These are phyloP conservation scores for Epichloe sylvatica DNA, from an alignment of 2,329 filamentous ascomycete genomes.

Conservation along the genomic window DNA sequence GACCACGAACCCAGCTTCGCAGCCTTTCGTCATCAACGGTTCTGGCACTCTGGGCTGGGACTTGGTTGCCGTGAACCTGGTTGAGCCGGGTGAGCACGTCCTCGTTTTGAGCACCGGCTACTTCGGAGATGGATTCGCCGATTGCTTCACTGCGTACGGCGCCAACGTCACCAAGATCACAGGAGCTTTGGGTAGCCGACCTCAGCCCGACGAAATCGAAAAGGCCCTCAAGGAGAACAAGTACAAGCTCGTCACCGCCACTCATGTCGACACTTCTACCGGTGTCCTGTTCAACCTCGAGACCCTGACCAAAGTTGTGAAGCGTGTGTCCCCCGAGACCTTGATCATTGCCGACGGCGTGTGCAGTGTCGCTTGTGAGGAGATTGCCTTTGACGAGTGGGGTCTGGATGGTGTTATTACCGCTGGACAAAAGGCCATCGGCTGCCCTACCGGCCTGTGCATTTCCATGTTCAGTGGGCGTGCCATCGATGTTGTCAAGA, in stretches of 20 bases:
- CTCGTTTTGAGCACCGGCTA: conserved; percentile 93
- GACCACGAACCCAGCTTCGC: conserved; percentile 64
- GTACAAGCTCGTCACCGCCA: conserved; percentile 90
- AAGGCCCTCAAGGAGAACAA: conserved; percentile 76
- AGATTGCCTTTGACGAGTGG: conserved; percentile 94
- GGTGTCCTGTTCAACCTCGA: conserved; percentile 89
- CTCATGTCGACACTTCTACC: conserved; percentile 94
- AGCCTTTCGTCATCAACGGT: conserved; percentile 87
- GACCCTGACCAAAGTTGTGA: conserved; percentile 67
- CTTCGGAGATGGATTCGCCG: conserved; percentile 88
- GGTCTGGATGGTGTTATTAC: conserved; percentile 84
- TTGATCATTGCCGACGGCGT: conserved; percentile 89
- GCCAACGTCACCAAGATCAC: conserved; percentile 81
- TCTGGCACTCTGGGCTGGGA: conserved; percentile 97
- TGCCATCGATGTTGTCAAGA: conserved; percentile 68
- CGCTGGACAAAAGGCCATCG: conserved; percentile 92
- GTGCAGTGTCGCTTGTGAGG: conserved; percentile 90
- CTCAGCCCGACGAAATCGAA: conserved; percentile 78
- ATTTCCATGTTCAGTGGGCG: conserved; percentile 88
- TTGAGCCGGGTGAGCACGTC: conserved; percentile 78
- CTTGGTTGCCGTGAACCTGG: conserved; percentile 81
- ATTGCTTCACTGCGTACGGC: conserved; percentile 85
- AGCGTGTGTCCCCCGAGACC: conserved; percentile 77
- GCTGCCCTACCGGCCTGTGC: conserved; percentile 82
- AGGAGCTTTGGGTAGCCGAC: conserved; percentile 75